These are phyloP conservation scores for Dichotomopilus funicola DNA, from an alignment of 2,329 filamentous ascomycete species.

Conservation along the genomic window DNA sequence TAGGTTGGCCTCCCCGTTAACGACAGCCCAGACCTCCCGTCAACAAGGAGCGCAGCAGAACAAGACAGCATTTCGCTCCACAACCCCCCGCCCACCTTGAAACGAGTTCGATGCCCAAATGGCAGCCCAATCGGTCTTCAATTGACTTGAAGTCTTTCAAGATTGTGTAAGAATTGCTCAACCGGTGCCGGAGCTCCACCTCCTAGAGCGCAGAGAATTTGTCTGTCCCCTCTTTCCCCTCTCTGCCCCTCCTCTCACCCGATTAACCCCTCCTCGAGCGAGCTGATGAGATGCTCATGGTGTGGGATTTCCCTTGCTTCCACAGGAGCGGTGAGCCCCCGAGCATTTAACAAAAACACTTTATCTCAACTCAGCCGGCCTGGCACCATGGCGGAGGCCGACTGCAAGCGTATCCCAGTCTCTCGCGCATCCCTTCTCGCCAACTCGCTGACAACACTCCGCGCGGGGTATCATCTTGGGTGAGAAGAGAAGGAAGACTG, in stretches of 20 bases:
- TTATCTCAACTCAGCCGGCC: no score
- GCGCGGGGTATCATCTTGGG: no score
- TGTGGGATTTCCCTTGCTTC: not conserved
- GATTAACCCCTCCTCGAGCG: not conserved
- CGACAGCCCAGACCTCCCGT: no score
- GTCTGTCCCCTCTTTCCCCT: slow-evolving; percentile 11
- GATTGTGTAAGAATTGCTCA: not conserved
- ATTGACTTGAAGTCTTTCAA: slow-evolving; percentile 16
- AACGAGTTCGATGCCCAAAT: slow-evolving; percentile 20
- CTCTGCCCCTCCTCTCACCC: slow-evolving; percentile 11
- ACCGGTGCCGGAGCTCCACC: slow-evolving; percentile 9
- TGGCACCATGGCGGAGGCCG: no score
- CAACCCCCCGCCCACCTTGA: not conserved
- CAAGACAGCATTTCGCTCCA: slow-evolving; percentile 1
- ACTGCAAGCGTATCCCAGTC: no score
- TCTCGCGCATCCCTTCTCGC: no score
- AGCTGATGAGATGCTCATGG: not conserved
- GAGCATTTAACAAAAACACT: no score
- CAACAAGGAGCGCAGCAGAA: not conserved
- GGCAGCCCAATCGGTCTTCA: slow-evolving; percentile 22
- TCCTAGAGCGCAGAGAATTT: not conserved
- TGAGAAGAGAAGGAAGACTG: no score
- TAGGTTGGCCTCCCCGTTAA: not conserved
- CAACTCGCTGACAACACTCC: no score
- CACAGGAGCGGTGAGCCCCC: no score